Percentiles rank a stretch among this genome's conserved stretches.
Evolutionary conservation across 2,329 filamentous ascomycete species (phyloP).

Genomic region (Trichoderma harzianum): DNA sequence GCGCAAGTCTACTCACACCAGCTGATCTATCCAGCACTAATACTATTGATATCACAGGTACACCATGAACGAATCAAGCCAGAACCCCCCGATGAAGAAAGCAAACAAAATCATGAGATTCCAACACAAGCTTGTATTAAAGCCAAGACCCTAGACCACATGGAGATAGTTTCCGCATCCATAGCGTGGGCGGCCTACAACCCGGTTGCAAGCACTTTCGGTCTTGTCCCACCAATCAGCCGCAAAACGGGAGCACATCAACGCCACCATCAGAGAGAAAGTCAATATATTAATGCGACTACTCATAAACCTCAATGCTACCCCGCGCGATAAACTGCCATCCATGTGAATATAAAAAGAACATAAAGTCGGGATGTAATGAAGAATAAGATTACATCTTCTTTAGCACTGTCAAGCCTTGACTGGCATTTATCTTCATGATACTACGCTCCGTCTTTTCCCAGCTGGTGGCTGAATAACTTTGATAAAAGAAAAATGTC

Average conservation of each 20-base stretch:
- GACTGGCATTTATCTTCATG: neutral
- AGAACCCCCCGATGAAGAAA: neutral
- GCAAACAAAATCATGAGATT: neutral
- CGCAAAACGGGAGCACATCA: neutral
- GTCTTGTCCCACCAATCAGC: neutral
- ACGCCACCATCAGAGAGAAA: slow-evolving; percentile 1
- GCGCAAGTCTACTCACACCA: neutral
- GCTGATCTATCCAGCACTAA: neutral
- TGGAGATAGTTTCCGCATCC: neutral
- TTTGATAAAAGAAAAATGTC: neutral
- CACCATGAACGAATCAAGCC: neutral
- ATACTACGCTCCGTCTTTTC: neutral
- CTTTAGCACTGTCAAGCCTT: neutral
- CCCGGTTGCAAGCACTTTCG: neutral
- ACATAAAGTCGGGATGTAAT: neutral
- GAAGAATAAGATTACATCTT: neutral
- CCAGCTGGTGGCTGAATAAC: neutral
- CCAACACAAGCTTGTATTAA: neutral
- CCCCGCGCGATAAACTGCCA: neutral
- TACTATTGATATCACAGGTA: neutral
- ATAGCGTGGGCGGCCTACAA: slow-evolving; percentile 13
- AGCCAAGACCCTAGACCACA: neutral
- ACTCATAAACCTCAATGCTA: neutral
- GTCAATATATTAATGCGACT: neutral
- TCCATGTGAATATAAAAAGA: neutral